These are phyloP conservation scores for Teunomyces lycoperdinae DNA, from an alignment of 805 yeast species.

Conservation along the genomic window DNA sequence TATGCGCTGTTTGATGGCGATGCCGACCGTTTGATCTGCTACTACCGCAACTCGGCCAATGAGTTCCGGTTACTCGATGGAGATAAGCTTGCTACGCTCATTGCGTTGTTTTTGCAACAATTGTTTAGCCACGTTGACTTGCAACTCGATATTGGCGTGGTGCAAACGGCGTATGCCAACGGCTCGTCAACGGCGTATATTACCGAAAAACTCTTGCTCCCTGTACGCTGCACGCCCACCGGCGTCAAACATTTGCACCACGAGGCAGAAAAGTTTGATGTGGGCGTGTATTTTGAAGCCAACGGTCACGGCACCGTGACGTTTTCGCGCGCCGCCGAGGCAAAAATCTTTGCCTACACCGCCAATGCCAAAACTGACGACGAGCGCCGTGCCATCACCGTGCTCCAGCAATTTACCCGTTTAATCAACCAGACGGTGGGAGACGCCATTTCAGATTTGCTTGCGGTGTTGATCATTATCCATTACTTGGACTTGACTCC, in stretches of 20 bases:
- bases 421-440: slow-evolving; percentile 97
- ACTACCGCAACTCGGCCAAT: slow-evolving; percentile 42
- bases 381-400: slow-evolving; percentile 25
- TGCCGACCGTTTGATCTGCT: slow-evolving; percentile 91
- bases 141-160: slow-evolving; percentile 63
- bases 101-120: slow-evolving; percentile 65
- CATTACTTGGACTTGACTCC: slow-evolving; percentile 58
- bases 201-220: slow-evolving; percentile 56
- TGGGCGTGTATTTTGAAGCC: slow-evolving; percentile 96
- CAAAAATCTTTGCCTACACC: slow-evolving; percentile 28
- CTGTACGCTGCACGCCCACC: slow-evolving; percentile 87
- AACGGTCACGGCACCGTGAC: slow-evolving; percentile 98
- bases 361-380: slow-evolving; percentile 47
- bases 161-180: slow-evolving; percentile 97
- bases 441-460: slow-evolving; percentile 90
- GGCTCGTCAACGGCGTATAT: slow-evolving; percentile 83
- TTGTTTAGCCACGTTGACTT: slow-evolving; percentile 48
- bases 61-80: slow-evolving; percentile 75
- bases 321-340: slow-evolving; percentile 56
- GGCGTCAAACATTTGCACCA: slow-evolving; percentile 97
- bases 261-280: slow-evolving; percentile 78
- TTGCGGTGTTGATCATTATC: slow-evolving; percentile 69
- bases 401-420: slow-evolving; percentile 59
- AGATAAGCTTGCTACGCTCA: slow-evolving; percentile 84
- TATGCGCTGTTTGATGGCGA: slow-evolving; percentile 94